Base-by-base conservation (phyloP, 2,329 filamentous ascomycete species). In the Magnaporthiopsis poae region DNA sequence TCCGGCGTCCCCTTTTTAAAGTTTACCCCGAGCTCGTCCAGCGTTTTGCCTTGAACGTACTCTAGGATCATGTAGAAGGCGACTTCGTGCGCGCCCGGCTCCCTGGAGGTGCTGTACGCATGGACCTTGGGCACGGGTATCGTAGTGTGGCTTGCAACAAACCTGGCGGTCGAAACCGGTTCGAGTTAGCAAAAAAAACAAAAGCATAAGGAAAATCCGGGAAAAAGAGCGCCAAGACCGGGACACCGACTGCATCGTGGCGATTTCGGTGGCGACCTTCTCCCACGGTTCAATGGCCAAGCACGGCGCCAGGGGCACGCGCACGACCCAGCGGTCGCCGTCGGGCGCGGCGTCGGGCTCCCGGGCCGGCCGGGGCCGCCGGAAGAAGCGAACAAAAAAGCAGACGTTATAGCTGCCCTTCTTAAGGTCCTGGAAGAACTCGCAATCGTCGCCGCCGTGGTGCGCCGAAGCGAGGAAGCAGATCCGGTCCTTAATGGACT, bases 371-470 rank as follows among this genome's bases (percentile, higher is more conserved):
- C 61, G 61, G 21, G 13, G 4, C 33, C 33, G 61, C 29, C 35
- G 61, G 61, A 63, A 63, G 11, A 63, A 63, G 13, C 36, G 61
- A 21, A 63, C 61, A 12, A 63, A 63, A n/a, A 63, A 63, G 61
- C 61, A 63, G 33, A 63, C 61, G 36, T 63, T 63, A 13, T 63
- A 63, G 61, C 61, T 63, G 15, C 61, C 61, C 13, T 15, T 35
- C 4, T 62, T 25, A 33, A 36, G n/a, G 21, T 39, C 61, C 36
- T 13, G 33, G 61, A 63, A 46, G 35, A 63, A 63, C 13, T 63
- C 61, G 61, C 61, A 63, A 33, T 39, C 61, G 61, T 63, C 61
- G 31, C 61, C 61, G 31, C n/a, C 36, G 61, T 35, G 31, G 61
- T 63, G n/a, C 36, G 61, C 61, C 21, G 61, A 63, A 29, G 61